These are phyloP conservation scores for Lomentospora prolificans DNA, from an alignment of 2,329 filamentous ascomycete species.

Conservation along the genomic window DNA sequence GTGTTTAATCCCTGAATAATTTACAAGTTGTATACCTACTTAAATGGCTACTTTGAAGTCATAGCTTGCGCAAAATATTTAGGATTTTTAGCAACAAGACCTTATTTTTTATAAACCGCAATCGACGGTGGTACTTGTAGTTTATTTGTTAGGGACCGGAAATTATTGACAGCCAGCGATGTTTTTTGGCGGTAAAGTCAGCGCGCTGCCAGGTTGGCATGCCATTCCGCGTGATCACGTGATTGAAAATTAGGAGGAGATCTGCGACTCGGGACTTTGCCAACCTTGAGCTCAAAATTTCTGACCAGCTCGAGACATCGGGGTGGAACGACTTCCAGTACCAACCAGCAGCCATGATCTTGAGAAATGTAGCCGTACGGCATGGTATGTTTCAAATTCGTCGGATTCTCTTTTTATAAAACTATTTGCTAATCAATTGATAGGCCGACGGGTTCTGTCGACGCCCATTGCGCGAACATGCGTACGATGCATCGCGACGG, in stretches of 20 bases:
- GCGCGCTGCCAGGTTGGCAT: neutral
- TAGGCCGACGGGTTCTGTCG: constrained; percentile 45
- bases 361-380: constrained; percentile 44
- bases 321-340: constrained; percentile 5
- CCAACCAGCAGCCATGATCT: constrained; percentile 37
- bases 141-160: too few species aligned
- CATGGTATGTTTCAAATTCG: constrained; percentile 34
- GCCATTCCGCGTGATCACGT: constrained; percentile 12
- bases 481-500: constrained; percentile 29
- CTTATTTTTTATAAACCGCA: too few species aligned
- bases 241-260: neutral
- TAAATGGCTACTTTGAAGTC: too few species aligned
- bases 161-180: too few species aligned
- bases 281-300: constrained; percentile 12
- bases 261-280: neutral
- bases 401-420: constrained; percentile 12
- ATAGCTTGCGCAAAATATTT: too few species aligned
- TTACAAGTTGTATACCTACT: neutral
- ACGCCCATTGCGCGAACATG: constrained; percentile 29
- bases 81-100: too few species aligned
- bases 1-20: constrained; percentile 1
- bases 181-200: neutral
- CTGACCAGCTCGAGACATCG: neutral
- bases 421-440: constrained; percentile 10
- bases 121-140: neutral